A percentile compares a stretch with the other conserved stretches of the same genome.
Evolutionary conservation across 2,329 filamentous ascomycete species (phyloP).

Genomic region (Colletotrichum tabaci): DNA sequence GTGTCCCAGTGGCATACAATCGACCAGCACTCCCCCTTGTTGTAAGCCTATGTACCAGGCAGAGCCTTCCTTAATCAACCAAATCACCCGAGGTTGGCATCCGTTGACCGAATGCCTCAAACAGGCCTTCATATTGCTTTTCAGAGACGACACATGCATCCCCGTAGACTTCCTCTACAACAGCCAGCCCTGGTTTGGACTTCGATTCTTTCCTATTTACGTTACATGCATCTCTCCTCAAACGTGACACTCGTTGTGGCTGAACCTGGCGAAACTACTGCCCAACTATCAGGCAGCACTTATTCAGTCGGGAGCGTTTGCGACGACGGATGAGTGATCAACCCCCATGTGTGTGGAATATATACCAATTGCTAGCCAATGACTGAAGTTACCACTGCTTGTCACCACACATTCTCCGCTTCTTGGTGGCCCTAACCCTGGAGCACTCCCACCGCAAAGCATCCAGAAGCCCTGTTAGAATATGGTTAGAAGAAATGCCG

Average conservation of each 20-base stretch:
- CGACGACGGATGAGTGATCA: not conserved
- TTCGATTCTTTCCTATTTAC: not conserved
- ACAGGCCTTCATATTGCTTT: slow-evolving; percentile 1
- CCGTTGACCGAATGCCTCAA: slow-evolving; percentile 14
- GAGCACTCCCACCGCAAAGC: slow-evolving; percentile 1
- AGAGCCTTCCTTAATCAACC: slow-evolving; percentile 1
- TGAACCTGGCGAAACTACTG: not conserved
- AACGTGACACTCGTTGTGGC: not conserved
- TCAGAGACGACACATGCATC: not conserved
- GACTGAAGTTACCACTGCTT: not conserved
- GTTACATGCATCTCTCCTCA: not conserved
- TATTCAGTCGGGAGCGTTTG: not conserved
- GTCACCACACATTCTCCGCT: slow-evolving; percentile 15
- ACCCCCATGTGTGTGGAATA: too few relatives aligned
- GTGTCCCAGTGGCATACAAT: too few relatives aligned
- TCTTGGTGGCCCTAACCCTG: slow-evolving; percentile 23
- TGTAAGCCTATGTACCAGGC: not conserved
- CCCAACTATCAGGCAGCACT: not conserved
- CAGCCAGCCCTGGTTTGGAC: not conserved
- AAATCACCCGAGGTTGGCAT: slow-evolving; percentile 9
- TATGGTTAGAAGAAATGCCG: not conserved
- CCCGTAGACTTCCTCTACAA: not conserved
- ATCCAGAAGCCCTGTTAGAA: too few relatives aligned
- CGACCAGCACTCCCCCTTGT: too few relatives aligned
- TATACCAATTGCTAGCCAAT: not conserved